Evolutionary conservation across 176 grass and related monocot genomes (phyloP).

Genomic region (Luzula sylvatica): DNA sequence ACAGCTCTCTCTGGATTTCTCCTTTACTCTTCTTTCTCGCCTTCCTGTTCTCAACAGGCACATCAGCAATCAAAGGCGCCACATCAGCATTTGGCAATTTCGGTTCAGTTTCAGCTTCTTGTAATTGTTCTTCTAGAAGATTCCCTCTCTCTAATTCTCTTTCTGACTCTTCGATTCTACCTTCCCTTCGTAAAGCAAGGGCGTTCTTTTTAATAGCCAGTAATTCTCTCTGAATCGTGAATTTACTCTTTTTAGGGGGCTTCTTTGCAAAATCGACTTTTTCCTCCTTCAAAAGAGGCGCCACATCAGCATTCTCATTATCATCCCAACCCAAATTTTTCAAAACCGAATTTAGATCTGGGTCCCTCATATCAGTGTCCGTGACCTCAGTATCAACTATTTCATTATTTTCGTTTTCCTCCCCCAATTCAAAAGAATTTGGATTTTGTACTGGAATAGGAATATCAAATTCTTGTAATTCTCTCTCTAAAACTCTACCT

Average conservation of each 20-base stretch:
- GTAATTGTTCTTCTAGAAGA: constrained; percentile 20
- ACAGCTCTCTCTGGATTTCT: constrained; percentile 76
- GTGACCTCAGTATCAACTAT: constrained; percentile 31
- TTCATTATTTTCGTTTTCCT: too few species aligned
- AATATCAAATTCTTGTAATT: constrained; percentile 75
- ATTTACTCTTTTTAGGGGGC: constrained; percentile 20
- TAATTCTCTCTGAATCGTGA: constrained; percentile 36
- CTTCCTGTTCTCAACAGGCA: background rate
- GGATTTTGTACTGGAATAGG: constrained; percentile 19
- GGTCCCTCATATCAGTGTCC: constrained; percentile 15
- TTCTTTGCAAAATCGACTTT: constrained; percentile 15
- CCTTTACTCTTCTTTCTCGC: constrained; percentile 44
- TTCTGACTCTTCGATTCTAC: constrained; percentile 19
- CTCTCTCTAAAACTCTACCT: constrained; percentile 69
- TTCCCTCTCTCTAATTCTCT: constrained; percentile 33
- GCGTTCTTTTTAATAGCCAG: constrained; percentile 87
- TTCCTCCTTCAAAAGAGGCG: constrained; percentile 30
- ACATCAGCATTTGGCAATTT: background rate
- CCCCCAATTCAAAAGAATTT: constrained; percentile 26
- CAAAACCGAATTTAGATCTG: constrained; percentile 4
- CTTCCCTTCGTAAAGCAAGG: constrained; percentile 59
- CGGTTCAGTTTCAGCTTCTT: background rate
- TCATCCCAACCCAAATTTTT: constrained; percentile 17
- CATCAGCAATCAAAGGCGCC: constrained; percentile 3
- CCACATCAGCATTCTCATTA: background rate